Evolutionary conservation across 495 filamentous ascomycete species (phyloP).

Genomic region (Oleoguttula mirabilis): DNA sequence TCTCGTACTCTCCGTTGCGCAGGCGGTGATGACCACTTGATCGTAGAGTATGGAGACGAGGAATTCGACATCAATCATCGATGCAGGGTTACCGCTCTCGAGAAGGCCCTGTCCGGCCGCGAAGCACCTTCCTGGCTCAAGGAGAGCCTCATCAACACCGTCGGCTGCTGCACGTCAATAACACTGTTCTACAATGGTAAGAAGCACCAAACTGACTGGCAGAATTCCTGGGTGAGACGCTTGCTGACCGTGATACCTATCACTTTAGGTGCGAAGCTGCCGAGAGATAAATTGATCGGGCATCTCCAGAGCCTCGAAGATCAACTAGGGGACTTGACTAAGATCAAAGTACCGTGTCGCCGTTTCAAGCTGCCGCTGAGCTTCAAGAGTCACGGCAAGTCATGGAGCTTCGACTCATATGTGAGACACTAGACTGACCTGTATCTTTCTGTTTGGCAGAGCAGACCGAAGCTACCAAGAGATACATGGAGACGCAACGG

Average conservation of each 20-base stretch:
- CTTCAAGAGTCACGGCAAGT: constrained; percentile 42
- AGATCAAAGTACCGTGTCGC: constrained; percentile 39
- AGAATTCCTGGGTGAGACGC: too few relatives aligned
- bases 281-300: constrained; percentile 26
- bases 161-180: constrained; percentile 39
- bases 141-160: constrained; percentile 34
- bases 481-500: constrained; percentile 48
- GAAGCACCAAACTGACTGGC: too few relatives aligned
- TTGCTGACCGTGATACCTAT: too few relatives aligned
- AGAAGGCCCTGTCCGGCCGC: constrained; percentile 30
- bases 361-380: constrained; percentile 43
- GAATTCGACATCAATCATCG: constrained; percentile 40
- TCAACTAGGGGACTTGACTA: constrained; percentile 25
- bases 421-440: too few relatives aligned
- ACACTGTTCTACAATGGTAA: constrained; percentile 39
- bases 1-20: too few relatives aligned
- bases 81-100: constrained; percentile 38
- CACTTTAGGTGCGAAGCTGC: constrained; percentile 26
- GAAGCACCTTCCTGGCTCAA: constrained; percentile 29
- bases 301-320: constrained; percentile 27
- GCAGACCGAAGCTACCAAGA: constrained; percentile 37
- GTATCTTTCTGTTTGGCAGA: too few relatives aligned
- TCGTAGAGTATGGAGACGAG: constrained; percentile 44
- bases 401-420: too few relatives aligned
- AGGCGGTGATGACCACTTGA: constrained; percentile 42